Evolutionary conservation across 169 alveolate genomes (phyloP).

Genomic region (Eimeria falciformis): DNA sequence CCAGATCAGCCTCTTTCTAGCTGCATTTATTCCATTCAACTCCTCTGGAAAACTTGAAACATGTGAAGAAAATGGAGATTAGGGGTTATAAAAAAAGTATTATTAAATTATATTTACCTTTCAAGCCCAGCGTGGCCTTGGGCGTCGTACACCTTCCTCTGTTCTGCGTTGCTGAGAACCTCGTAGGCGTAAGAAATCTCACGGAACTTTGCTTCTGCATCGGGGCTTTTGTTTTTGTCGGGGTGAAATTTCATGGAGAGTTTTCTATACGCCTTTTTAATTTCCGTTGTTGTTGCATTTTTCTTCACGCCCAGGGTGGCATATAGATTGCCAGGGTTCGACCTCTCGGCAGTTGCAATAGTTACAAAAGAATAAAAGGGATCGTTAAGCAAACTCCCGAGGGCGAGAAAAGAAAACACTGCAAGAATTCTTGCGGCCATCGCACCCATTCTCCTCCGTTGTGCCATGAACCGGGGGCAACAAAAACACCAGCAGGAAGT

Average conservation of each 20-base stretch:
- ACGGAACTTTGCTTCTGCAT: slow-evolving; percentile 86
- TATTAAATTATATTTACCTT: not conserved
- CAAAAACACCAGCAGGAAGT: too few species aligned
- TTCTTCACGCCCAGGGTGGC: slow-evolving; percentile 81
- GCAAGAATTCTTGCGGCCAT: slow-evolving; percentile 34
- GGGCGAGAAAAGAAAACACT: not conserved
- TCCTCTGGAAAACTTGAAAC: too few species aligned
- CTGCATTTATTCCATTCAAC: too few species aligned
- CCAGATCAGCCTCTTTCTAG: too few species aligned
- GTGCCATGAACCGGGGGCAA: too few species aligned
- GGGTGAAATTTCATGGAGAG: slow-evolving; percentile 92
- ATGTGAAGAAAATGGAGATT: too few species aligned
- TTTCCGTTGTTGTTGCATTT: slow-evolving; percentile 83
- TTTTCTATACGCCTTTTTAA: slow-evolving; percentile 91
- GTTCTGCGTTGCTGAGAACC: slow-evolving; percentile 90
- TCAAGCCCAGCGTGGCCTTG: slow-evolving; percentile 77
- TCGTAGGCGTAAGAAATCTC: slow-evolving; percentile 94
- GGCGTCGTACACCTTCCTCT: slow-evolving; percentile 82
- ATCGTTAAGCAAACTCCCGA: not conserved
- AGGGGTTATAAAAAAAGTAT: too few species aligned
- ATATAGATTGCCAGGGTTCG: slow-evolving; percentile 75
- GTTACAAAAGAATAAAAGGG: not conserved
- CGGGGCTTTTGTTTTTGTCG: slow-evolving; percentile 88
- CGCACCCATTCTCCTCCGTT: not conserved
- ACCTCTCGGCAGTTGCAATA: not conserved